phyloP scores from a whole-genome alignment of 2,329 filamentous ascomycete genomes.

The Neurospora sp. region DNA sequence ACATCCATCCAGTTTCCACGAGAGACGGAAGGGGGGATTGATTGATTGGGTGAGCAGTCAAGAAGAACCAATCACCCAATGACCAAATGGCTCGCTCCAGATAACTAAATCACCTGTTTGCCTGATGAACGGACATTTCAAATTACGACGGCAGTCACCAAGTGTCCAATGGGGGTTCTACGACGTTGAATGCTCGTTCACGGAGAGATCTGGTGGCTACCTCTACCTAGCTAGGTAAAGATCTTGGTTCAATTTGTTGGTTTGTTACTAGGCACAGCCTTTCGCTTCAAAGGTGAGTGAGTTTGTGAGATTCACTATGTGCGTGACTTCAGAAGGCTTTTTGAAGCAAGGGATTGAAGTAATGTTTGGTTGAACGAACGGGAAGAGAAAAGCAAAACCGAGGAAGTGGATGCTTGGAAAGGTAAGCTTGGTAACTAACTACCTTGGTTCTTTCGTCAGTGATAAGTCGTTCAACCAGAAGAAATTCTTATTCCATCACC shows the following conservation, averaged over 20 bases:
- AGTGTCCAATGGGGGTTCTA: neutral
- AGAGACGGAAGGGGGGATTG: too few species aligned
- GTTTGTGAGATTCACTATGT: too few species aligned
- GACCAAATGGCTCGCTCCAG: neutral
- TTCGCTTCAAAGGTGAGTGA: neutral
- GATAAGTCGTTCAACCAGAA: neutral
- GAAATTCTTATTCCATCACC: too few species aligned
- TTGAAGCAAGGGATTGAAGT: too few species aligned
- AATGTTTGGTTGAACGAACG: too few species aligned
- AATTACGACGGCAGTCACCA: neutral
- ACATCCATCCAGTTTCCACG: too few species aligned
- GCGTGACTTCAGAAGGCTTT: too few species aligned
- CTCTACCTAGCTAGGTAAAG: neutral
- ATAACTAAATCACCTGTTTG: neutral
- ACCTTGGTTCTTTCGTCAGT: too few species aligned
- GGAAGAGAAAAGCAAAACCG: neutral
- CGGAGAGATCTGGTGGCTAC: neutral
- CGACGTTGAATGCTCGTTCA: neutral
- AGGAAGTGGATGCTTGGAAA: neutral
- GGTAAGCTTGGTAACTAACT: neutral
- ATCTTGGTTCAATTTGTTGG: neutral
- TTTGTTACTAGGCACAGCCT: neutral
- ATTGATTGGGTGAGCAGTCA: too few species aligned
- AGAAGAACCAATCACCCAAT: neutral
- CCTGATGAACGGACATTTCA: neutral